Evolutionary conservation across 179 eudicot species (phyloP), one percentile per base, ranked within the genome.

Genomic region (Monotropa hypopitys): DNA sequence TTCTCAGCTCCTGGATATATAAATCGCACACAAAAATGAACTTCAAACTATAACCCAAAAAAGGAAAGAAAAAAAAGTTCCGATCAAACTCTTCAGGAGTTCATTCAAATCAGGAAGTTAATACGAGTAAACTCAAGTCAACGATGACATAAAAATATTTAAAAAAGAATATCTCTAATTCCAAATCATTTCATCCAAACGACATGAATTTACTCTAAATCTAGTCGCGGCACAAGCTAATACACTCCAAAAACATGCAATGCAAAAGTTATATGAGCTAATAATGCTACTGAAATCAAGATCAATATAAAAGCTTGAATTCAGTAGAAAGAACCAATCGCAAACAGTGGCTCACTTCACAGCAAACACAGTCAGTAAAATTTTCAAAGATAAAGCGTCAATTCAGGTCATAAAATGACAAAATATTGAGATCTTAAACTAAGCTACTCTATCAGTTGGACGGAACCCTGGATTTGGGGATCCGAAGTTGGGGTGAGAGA

Each of bases 391-490:
- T 38, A 67, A 62, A 65, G 70, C 45, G 7, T 33, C 45, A 16
- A 65, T 35, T 33, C 12, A 15, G 33, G 11, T 35, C 38, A 16
- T 16, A 2, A 32, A 38, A 66, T 35, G 15, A n/a, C 1, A 67
- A 51, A 7, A 8, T 3, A 3, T 13, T 15, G 40, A 40, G 72
- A 67, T 38, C 47, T 40, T 40, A 0, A 40, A 56, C 1, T 13
- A 7, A 7, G 1, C 5, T 12, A 56, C 21, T 26, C 16, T 10
- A 26, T 59, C 49, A 67, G 72, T 40, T 40, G 45, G 4, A 3
- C 10, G n/a, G n/a, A 54, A 54, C 66, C 65, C 66, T 73, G 11
- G 76, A 73, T 73, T 73, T 38, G 49, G 47, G 76, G 49, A 51
- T 54, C 76, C 46, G 54, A 38, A 21, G 33, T 32, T 0, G 18